Base-by-base conservation (phyloP, 2,329 filamentous ascomycete genomes). In the Periconia macrospinosa region DNA sequence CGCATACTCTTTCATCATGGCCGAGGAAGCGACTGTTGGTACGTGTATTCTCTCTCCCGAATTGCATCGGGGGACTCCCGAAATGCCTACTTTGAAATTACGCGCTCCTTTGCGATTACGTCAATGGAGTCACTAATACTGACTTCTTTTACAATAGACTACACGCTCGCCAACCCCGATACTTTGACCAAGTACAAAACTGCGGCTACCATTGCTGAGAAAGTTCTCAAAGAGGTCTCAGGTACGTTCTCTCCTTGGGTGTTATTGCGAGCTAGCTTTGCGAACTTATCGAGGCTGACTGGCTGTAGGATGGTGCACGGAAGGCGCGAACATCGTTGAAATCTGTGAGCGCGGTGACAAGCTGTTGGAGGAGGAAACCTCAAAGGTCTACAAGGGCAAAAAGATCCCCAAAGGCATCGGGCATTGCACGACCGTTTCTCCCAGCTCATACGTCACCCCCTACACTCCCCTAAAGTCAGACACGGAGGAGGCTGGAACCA, bases 181-280 rank as follows among this genome's bases (percentile, higher is more conserved):
- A 97, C 92, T 69, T 85, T 99, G 69, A 97, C 94, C 79, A 99
- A 97, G 84, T 97, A 97, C 85, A 97, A 96, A 87, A 92, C 90
- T 63, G 94, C 94, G 53, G 93, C 90, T 60, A 84, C 90, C 75
- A 97, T 99, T 78, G 94, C 93, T 48, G 91, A 97, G 77, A 96
- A 93, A 81, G 93, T 96, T 66, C 86, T 99, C 65, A 91, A 92
- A 68, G 88, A 89, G 66, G 93, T 99, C 62, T 75, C 78, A 75
- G 82, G 83, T 86, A 73, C 62, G 63, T 68, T 55, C 41, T 17
- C 23, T 15, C 30, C 13, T 18, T 9, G 15, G 27, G 3, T 37
- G 2, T 18, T 13, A 23, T 23, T 10, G n/a, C 3, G 17, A 27
- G 23, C 23, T 27, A 8, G 8, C 11, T n/a, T 13, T 14, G 27